phyloP scores from a whole-genome alignment of 345 rosid genomes.

The Eucalyptus sp. region DNA sequence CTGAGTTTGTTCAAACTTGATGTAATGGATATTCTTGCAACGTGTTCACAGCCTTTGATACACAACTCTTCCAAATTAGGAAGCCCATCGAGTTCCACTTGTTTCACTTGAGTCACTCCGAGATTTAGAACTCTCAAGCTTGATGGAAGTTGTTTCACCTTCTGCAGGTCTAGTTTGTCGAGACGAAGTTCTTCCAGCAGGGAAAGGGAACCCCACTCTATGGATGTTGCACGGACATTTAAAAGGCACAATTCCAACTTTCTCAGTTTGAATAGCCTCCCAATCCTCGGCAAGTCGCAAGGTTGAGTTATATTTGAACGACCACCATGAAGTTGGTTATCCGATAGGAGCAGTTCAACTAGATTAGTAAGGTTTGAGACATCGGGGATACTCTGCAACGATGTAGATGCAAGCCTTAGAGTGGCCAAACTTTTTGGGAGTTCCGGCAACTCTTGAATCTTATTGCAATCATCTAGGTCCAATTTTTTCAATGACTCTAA shows the following conservation, averaged over 20 bases:
- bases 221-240: rapidly evolving
- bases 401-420: rapidly evolving
- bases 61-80: not conserved
- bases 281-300: rapidly evolving
- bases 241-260: not conserved
- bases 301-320: not conserved
- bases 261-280: not conserved
- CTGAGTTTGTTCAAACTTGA: not conserved
- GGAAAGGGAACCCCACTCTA: not conserved
- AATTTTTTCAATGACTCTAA: not conserved
- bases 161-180: rapidly evolving
- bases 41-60: rapidly evolving
- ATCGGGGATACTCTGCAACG: not conserved
- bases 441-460: not conserved
- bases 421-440: not conserved
- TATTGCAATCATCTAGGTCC: rapidly evolving
- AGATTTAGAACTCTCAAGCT: not conserved
- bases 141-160: not conserved
- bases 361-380: not conserved
- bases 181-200: not conserved
- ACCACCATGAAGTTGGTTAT: rapidly evolving
- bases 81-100: not conserved
- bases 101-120: no score
- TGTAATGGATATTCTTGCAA: not conserved
- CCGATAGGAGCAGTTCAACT: not conserved